Evolutionary conservation across 306 rosid genomes (phyloP).

Genomic region (Fagus sylvatica): DNA sequence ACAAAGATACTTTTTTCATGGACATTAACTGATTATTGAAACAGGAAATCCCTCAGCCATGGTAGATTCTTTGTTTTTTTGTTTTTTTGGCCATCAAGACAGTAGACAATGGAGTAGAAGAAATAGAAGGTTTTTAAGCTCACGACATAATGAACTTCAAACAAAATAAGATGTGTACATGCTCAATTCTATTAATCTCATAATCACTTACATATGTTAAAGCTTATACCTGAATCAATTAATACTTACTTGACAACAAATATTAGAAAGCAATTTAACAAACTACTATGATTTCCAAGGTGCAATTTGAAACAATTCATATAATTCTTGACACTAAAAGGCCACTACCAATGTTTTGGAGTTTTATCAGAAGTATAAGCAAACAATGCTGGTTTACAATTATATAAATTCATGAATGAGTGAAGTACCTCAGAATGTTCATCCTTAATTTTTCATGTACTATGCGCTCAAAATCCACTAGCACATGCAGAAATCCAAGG

Average conservation of each 20-base stretch:
- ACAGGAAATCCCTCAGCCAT: too few species aligned
- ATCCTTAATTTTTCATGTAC: conserved; percentile 43
- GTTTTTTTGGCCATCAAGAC: too few species aligned
- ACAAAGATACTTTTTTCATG: too few species aligned
- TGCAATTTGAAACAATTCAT: not conserved
- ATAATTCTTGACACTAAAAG: not conserved
- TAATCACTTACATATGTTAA: not conserved
- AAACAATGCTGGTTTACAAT: not conserved
- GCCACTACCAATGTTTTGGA: not conserved
- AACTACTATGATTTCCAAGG: not conserved
- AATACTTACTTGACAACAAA: not conserved
- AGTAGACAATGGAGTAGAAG: too few species aligned
- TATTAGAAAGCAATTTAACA: not conserved
- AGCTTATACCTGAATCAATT: too few species aligned
- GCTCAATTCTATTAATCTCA: not conserved
- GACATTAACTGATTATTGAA: too few species aligned
- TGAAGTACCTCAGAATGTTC: conserved; percentile 49
- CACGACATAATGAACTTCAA: too few species aligned
- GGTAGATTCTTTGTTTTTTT: too few species aligned
- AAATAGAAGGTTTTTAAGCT: too few species aligned
- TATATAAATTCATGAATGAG: not conserved
- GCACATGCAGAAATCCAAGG: conserved; percentile 34
- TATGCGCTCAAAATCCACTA: conserved; percentile 48
- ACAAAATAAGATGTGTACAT: too few species aligned
- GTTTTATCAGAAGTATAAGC: not conserved